phyloP scores from a whole-genome alignment of 352 stramenopile genomes.

The Pythium sp. region DNA sequence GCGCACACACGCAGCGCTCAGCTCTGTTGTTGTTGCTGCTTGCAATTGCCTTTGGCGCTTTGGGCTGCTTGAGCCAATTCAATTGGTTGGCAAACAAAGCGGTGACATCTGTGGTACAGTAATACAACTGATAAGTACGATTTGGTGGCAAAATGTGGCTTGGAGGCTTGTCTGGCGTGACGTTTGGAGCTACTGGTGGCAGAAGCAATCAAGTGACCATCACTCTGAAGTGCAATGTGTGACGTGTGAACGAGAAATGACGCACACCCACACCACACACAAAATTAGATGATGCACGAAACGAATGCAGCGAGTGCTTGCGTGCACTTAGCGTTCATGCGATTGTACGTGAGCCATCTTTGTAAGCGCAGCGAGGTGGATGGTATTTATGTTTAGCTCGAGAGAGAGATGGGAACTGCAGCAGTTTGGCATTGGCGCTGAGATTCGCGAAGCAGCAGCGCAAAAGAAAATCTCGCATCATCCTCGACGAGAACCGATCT shows the following conservation, averaged over 20 bases:
- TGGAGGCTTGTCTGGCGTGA: not conserved
- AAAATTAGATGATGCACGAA: slow-evolving; percentile 1
- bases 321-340: not conserved
- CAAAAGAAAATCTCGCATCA: not conserved
- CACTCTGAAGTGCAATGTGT: slow-evolving; percentile 24
- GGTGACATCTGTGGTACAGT: slow-evolving; percentile 3
- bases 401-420: slow-evolving; percentile 3
- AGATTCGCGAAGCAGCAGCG: slow-evolving; percentile 5
- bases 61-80: not conserved
- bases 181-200: slow-evolving; percentile 17
- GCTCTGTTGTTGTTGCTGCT: not conserved
- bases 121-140: slow-evolving; percentile 26
- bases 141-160: slow-evolving; percentile 15
- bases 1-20: not conserved
- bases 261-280: not conserved
- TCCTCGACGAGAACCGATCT: not conserved
- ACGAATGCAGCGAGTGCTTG: slow-evolving; percentile 2
- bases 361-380: not conserved
- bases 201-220: slow-evolving; percentile 7
- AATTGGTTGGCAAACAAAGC: slow-evolving; percentile 30
- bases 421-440: slow-evolving; percentile 8
- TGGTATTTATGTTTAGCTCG: slow-evolving; percentile 7
- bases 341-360: not conserved
- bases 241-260: slow-evolving; percentile 31
- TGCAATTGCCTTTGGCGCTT: not conserved